Evolutionary conservation across 176 grass and related monocot species (phyloP).

Genomic region (Aechmea fasciata): DNA sequence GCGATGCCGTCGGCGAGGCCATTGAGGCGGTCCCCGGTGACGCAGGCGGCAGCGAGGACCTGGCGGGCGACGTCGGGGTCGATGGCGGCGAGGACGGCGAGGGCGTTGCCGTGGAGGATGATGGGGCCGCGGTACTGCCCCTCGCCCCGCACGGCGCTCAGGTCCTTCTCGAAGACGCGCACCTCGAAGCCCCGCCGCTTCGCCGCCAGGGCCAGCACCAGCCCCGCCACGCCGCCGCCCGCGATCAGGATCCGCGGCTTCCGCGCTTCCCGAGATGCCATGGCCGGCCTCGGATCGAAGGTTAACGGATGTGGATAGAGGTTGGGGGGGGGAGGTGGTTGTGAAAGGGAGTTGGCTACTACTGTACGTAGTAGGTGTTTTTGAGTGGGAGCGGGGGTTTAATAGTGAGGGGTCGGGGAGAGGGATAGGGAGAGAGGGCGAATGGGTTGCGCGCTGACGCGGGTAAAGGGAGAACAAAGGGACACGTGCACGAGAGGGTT

Average conservation of each 20-base stretch:
- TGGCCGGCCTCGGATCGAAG: neutral
- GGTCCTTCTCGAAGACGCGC: neutral
- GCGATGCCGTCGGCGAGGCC: conserved; percentile 1
- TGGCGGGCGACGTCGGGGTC: conserved; percentile 4
- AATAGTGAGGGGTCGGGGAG: too few relatives aligned
- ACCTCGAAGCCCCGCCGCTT: neutral
- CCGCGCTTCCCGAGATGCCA: neutral
- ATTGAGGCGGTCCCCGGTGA: neutral
- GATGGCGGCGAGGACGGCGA: neutral
- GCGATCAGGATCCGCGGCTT: conserved; percentile 1
- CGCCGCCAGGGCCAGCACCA: neutral
- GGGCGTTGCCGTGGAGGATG: neutral
- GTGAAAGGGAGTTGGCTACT: too few relatives aligned
- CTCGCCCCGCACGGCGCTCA: neutral
- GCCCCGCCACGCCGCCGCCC: neutral
- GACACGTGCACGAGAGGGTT: neutral
- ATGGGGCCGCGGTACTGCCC: neutral
- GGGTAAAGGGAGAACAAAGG: conserved; percentile 21
- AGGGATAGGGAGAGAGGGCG: too few relatives aligned
- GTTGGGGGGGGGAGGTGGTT: too few relatives aligned
- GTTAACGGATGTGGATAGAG: too few relatives aligned
- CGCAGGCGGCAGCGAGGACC: neutral
- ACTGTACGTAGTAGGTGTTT: too few relatives aligned
- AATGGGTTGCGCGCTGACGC: too few relatives aligned
- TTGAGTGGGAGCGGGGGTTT: too few relatives aligned